These are phyloP conservation scores for Odontarrhena argentea DNA, from an alignment of 345 rosid species.

Conservation along the genomic window DNA sequence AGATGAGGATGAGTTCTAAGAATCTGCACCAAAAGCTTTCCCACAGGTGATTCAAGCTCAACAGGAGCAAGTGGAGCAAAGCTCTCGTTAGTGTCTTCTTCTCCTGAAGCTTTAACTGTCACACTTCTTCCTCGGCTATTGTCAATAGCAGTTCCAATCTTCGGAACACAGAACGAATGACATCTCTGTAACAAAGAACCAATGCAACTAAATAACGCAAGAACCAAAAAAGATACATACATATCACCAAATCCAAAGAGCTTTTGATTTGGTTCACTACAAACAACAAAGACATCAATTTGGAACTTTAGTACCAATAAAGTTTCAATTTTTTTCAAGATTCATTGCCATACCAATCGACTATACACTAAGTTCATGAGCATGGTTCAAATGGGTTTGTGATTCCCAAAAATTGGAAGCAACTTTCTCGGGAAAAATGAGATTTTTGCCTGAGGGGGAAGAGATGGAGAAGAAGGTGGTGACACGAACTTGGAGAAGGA, in stretches of 20 bases:
- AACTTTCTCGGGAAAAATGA: not conserved
- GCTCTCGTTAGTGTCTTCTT: constrained; percentile 44
- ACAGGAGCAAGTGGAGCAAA: constrained; percentile 71
- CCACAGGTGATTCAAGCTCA: constrained; percentile 75
- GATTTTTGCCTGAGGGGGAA: constrained; percentile 40
- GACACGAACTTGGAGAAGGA: constrained; percentile 25
- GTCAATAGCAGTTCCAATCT: constrained; percentile 46
- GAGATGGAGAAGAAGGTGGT: constrained; percentile 34
- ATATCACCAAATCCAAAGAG: constrained; percentile 1
- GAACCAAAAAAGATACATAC: not conserved
- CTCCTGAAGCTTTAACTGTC: constrained; percentile 61
- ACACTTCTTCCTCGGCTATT: constrained; percentile 53
- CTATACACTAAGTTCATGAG: too few species aligned
- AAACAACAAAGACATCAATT: too few species aligned
- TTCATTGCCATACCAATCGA: too few species aligned
- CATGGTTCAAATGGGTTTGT: not conserved
- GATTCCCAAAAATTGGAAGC: too few species aligned
- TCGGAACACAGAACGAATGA: constrained; percentile 49
- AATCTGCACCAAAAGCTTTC: constrained; percentile 78
- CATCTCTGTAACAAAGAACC: constrained; percentile 48
- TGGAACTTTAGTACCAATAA: too few species aligned
- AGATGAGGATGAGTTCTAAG: constrained; percentile 87
- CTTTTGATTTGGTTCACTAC: too few species aligned
- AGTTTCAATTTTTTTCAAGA: too few species aligned
- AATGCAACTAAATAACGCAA: not conserved